Evolutionary conservation across 1,284 basidiomycete genomes (phyloP), one percentile per base, ranked within the genome.

Genomic region (Ustilago shanxiensis): DNA sequence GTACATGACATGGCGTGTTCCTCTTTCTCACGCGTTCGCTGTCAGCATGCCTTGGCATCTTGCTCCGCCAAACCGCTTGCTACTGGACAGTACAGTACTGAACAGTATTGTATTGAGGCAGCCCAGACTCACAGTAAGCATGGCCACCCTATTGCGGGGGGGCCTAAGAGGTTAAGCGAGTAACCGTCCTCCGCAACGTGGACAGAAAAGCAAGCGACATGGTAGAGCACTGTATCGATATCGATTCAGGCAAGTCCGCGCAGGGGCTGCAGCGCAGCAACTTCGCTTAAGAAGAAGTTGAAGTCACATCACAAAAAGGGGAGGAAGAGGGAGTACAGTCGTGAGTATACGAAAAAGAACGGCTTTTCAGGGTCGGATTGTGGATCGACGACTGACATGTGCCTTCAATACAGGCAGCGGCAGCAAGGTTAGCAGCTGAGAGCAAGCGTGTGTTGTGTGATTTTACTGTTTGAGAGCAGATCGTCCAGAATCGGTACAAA

Each of bases 311-410:
- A n/a, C 18, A 26, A 24, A 49, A 11, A 28, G 47, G 16, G 2
- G n/a, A 49, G 14, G 47, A 28, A 16, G 20, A 28, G 14, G 20
- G 24, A 20, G 14, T 41, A n/a, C n/a, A n/a, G n/a, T n/a, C n/a
- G n/a, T n/a, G n/a, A n/a, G n/a, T n/a, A n/a, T n/a, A n/a, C n/a
- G n/a, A n/a, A n/a, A n/a, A n/a, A n/a, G n/a, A n/a, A n/a, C n/a
- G n/a, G n/a, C n/a, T n/a, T n/a, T 39, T 39, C 37, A 39, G 37
- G 37, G 37, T 39, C 37, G 18, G 37, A n/a, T n/a, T 20, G 41
- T 44, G 41, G 41, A 44, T 44, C 41, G 41, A 44, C 47, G 44
- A 45, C 24, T 49, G 47, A 49, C 47, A 49, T 49, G 47, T 49
- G 47, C 24, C 26, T 49, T 49, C 47, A 28, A 16, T 26, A 49